These are phyloP conservation scores for Suillus americanus DNA, from an alignment of 768 basidiomycete species.

Conservation along the genomic window DNA sequence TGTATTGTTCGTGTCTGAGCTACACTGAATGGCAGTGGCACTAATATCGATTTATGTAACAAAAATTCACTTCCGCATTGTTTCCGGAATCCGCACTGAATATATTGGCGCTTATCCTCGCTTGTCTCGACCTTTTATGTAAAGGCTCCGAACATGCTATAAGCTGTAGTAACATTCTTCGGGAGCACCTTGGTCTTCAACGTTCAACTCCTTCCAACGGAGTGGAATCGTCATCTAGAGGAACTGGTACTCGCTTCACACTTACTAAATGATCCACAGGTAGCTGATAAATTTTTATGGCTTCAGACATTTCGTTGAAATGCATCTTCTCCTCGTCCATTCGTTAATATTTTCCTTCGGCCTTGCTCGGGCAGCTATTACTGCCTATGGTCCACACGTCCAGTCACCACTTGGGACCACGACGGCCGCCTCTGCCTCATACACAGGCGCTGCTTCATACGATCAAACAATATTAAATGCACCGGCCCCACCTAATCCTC, in stretches of 20 bases:
- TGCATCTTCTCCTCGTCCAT: constrained; percentile 25
- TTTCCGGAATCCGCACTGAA: too few relatives aligned
- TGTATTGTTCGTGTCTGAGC: too few relatives aligned
- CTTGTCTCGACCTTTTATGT: constrained; percentile 1
- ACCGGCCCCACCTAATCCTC: constrained; percentile 48
- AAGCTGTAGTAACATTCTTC: constrained; percentile 6
- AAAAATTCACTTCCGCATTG: too few relatives aligned
- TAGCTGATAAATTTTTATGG: background rate
- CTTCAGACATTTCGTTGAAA: constrained; percentile 7
- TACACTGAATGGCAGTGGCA: too few relatives aligned
- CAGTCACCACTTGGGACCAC: constrained; percentile 27
- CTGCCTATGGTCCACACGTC: constrained; percentile 24
- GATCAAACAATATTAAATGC: constrained; percentile 50
- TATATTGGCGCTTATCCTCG: background rate
- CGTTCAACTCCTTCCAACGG: background rate
- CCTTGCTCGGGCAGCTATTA: constrained; percentile 16
- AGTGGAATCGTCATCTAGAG: constrained; percentile 11
- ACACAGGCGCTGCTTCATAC: constrained; percentile 50
- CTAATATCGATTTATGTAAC: too few relatives aligned
- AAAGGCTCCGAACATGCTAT: constrained; percentile 9
- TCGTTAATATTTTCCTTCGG: constrained; percentile 19
- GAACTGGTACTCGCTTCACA: constrained; percentile 10
- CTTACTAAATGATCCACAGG: background rate
- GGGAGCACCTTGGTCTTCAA: background rate
- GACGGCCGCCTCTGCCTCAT: constrained; percentile 39